A percentile compares a stretch with the other conserved stretches of the same genome.
These are phyloP conservation scores for Typha latifolia DNA, from an alignment of 176 grass and related monocot species.

Conservation along the genomic window DNA sequence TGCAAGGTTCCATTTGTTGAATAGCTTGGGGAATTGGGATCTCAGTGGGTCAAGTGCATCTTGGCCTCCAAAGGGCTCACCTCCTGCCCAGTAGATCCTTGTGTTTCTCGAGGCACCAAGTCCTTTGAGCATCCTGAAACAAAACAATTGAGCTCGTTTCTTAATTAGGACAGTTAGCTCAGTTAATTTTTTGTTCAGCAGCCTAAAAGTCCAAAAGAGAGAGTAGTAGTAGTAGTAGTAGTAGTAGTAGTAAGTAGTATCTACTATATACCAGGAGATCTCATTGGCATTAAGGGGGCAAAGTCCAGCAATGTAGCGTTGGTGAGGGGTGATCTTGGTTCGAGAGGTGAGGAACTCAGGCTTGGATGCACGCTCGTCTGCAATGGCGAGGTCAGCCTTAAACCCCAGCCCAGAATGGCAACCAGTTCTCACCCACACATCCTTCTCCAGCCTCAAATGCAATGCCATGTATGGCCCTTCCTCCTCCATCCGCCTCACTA, in stretches of 20 bases:
- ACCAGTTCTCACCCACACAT: conserved; percentile 39
- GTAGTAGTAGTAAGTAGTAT: neutral
- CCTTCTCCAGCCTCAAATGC: conserved; percentile 37
- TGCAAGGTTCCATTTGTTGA: conserved; percentile 30
- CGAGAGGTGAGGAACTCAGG: conserved; percentile 29
- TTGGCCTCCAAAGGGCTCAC: conserved; percentile 27
- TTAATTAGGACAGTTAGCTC: too few species aligned
- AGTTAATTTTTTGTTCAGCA: too few species aligned
- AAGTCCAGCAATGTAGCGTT: conserved; percentile 25
- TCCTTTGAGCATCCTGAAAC: conserved; percentile 28
- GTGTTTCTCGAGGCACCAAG: conserved; percentile 17
- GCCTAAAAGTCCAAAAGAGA: too few species aligned
- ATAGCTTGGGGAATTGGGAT: conserved; percentile 21
- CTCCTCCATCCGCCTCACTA: conserved; percentile 28
- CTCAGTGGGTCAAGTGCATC: conserved; percentile 14
- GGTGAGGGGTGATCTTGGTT: conserved; percentile 13
- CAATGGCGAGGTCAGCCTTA: conserved; percentile 4
- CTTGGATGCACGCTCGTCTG: conserved; percentile 4
- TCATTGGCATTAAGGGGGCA: conserved; percentile 37
- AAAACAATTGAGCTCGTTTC: neutral
- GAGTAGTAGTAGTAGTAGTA: neutral
- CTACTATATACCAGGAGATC: conserved; percentile 25
- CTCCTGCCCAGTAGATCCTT: conserved; percentile 39
- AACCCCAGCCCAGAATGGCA: conserved; percentile 28
- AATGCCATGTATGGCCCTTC: conserved; percentile 34